phyloP scores from a whole-genome alignment of 345 rosid species.

The Punica granatum region DNA sequence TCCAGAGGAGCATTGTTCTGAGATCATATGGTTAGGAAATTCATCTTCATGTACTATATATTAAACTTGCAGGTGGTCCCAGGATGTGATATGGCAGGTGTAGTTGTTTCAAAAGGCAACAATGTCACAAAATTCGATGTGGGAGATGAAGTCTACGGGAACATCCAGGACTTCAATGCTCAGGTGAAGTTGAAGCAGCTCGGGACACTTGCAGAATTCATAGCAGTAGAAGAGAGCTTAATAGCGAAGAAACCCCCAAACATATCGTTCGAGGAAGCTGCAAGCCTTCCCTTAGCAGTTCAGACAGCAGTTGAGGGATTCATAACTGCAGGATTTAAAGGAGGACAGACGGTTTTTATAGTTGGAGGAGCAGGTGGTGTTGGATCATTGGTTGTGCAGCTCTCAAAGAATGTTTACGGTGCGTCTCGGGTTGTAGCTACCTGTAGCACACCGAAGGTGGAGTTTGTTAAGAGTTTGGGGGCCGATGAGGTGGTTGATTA shows the following conservation, averaged over 20 bases:
- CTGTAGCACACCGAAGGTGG: slow-evolving; percentile 33
- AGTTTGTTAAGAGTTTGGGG: slow-evolving; percentile 25
- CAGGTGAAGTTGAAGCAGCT: slow-evolving; percentile 29
- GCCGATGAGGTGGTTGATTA: too few relatives aligned
- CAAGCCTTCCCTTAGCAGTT: slow-evolving; percentile 42
- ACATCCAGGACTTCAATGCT: slow-evolving; percentile 36
- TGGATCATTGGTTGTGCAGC: slow-evolving; percentile 36
- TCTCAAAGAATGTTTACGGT: slow-evolving; percentile 32
- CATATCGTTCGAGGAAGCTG: slow-evolving; percentile 43
- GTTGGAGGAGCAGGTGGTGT: slow-evolving; percentile 48
- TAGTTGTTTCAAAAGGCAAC: slow-evolving; percentile 29
- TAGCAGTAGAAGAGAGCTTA: slow-evolving; percentile 32
- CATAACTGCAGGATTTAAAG: slow-evolving; percentile 21
- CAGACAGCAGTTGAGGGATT: slow-evolving; percentile 47
- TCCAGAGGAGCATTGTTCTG: too few relatives aligned
- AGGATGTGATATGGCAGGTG: slow-evolving; percentile 48
- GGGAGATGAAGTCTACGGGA: slow-evolving; percentile 41
- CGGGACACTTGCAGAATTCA: slow-evolving; percentile 42
- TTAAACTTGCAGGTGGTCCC: slow-evolving; percentile 29
- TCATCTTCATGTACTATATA: too few relatives aligned
- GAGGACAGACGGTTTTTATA: slow-evolving; percentile 25
- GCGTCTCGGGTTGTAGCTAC: slow-evolving; percentile 41
- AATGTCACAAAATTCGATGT: slow-evolving; percentile 18
- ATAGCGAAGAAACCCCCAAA: slow-evolving; percentile 29
- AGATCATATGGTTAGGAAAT: too few relatives aligned